A percentile compares a stretch with the other conserved stretches of the same genome.
phyloP scores from a whole-genome alignment of 768 basidiomycete species.

The Scleroderma bovista region DNA sequence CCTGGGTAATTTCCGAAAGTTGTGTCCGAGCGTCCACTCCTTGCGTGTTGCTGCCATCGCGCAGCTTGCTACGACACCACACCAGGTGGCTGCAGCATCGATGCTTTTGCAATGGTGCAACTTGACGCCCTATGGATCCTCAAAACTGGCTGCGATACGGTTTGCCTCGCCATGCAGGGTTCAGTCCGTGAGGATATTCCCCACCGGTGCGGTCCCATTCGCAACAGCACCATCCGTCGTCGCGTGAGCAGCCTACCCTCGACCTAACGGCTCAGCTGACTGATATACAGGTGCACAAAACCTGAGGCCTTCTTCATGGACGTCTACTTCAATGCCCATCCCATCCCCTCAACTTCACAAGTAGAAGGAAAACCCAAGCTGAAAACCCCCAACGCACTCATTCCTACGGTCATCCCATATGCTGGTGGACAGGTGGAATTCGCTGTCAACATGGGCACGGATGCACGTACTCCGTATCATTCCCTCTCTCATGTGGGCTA shows the following conservation, averaged over 20 bases:
- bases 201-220: conserved; percentile 61
- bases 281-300: conserved; percentile 50
- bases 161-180: conserved; percentile 65
- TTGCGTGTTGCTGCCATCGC: no score
- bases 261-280: neutral
- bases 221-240: conserved; percentile 51
- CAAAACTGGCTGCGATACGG: conserved; percentile 63
- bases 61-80: no score
- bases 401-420: conserved; percentile 68
- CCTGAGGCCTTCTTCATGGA: conserved; percentile 72
- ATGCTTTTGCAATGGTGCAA: conserved; percentile 69
- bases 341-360: conserved; percentile 36
- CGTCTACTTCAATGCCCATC: conserved; percentile 69
- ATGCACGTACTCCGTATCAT: conserved; percentile 39
- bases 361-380: conserved; percentile 49
- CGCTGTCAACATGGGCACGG: conserved; percentile 60
- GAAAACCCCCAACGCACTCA: conserved; percentile 63
- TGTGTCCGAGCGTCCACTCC: no score
- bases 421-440: conserved; percentile 65
- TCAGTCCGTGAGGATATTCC: conserved; percentile 63
- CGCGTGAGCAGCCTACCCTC: conserved; percentile 41
- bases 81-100: neutral
- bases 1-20: no score
- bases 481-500: neutral
- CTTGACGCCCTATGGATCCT: conserved; percentile 51